These are phyloP conservation scores for Escovopsis sp. DNA, from an alignment of 2,329 filamentous ascomycete genomes.

Conservation along the genomic window DNA sequence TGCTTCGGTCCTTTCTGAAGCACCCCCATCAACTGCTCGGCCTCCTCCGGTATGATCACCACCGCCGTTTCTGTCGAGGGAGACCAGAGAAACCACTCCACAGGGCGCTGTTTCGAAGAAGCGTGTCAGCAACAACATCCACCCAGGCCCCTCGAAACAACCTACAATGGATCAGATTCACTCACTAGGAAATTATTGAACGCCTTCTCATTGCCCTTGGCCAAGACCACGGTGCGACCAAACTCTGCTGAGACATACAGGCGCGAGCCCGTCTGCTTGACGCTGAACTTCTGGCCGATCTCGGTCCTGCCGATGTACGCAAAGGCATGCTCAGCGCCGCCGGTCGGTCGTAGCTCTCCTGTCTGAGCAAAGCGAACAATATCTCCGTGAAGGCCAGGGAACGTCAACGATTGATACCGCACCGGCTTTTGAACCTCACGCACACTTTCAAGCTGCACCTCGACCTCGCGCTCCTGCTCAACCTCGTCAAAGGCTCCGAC, in stretches of 20 bases:
- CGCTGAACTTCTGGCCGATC: conserved; percentile 18
- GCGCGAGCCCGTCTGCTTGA: conserved; percentile 3
- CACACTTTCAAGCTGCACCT: conserved; percentile 40
- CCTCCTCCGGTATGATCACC: conserved; percentile 48
- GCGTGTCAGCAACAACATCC: background rate
- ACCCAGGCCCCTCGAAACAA: no score
- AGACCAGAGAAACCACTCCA: conserved; percentile 49
- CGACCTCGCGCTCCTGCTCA: conserved; percentile 37
- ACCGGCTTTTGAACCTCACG: conserved; percentile 35
- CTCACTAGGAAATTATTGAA: conserved; percentile 5
- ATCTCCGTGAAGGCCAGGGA: conserved; percentile 30
- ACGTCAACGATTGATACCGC: conserved; percentile 23
- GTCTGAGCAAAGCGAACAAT: conserved; percentile 29
- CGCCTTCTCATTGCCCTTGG: background rate
- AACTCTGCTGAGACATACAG: conserved; percentile 22
- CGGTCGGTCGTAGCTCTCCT: conserved; percentile 15
- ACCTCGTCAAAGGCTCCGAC: conserved; percentile 42
- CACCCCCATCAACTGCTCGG: conserved; percentile 34
- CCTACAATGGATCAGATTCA: background rate
- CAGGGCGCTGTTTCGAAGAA: conserved; percentile 21
- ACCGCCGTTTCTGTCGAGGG: conserved; percentile 29
- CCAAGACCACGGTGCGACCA: conserved; percentile 3
- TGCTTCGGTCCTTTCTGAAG: conserved; percentile 14
- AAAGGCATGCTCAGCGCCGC: conserved; percentile 19
- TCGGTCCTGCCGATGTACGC: conserved; percentile 20